phyloP scores from a whole-genome alignment of 2,329 filamentous ascomycete genomes.

The Helminthosporium solani region DNA sequence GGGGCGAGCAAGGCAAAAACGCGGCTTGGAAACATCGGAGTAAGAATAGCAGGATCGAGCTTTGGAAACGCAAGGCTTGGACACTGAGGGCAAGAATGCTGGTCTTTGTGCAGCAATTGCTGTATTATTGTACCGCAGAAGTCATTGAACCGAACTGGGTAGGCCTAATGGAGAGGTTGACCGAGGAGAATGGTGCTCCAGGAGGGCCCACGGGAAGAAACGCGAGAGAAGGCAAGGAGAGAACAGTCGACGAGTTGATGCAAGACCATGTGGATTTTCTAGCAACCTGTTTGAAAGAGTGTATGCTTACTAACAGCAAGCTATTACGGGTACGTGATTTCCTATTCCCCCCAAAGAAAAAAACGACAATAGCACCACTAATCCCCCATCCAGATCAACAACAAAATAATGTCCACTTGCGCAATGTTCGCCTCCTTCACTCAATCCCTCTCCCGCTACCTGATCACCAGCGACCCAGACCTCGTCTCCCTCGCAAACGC shows the following conservation, averaged over 20 bases:
- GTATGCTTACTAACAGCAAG: constrained; percentile 97
- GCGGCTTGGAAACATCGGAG: constrained; percentile 81
- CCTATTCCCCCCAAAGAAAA: background rate
- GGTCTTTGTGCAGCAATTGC: constrained; percentile 91
- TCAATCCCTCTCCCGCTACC: constrained; percentile 78
- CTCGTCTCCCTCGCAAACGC: constrained; percentile 62
- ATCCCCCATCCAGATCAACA: constrained; percentile 71
- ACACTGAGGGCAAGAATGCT: constrained; percentile 91
- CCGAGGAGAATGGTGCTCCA: constrained; percentile 46
- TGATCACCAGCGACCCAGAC: constrained; percentile 81
- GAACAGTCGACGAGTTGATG: constrained; percentile 97
- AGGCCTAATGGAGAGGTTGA: constrained; percentile 83
- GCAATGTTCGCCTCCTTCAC: constrained; percentile 92
- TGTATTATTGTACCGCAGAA: constrained; percentile 96
- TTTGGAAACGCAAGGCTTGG: constrained; percentile 92
- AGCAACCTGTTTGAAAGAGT: constrained; percentile 96
- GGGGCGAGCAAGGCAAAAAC: constrained; percentile 84
- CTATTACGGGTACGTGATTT: constrained; percentile 70
- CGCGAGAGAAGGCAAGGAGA: constrained; percentile 49
- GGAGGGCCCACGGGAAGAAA: constrained; percentile 53
- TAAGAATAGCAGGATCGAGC: constrained; percentile 70
- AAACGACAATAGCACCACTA: background rate
- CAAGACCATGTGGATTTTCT: constrained; percentile 98
- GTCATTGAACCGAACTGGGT: constrained; percentile 99
- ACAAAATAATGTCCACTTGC: constrained; percentile 94